phyloP scores from a whole-genome alignment of 2,329 filamentous ascomycete genomes.

The Talaromyces sp. region DNA sequence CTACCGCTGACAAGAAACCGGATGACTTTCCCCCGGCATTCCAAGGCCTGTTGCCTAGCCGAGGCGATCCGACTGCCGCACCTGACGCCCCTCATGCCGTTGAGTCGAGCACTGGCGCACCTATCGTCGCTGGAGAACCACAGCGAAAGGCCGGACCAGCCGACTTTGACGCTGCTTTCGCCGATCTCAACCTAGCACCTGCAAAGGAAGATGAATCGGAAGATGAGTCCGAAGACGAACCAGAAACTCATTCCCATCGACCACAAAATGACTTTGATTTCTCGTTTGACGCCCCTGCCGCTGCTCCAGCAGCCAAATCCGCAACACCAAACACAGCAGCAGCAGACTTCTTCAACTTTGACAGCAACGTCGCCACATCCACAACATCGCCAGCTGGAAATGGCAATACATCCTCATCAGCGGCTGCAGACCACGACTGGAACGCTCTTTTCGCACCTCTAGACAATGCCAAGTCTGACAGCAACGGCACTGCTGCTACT shows the following conservation, averaged over 20 bases:
- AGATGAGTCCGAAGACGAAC: conserved; percentile 59
- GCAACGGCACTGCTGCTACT: conserved; percentile 11
- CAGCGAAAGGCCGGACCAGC: conserved; percentile 37
- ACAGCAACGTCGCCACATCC: conserved; percentile 31
- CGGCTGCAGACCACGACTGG: conserved; percentile 70
- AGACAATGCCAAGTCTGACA: conserved; percentile 44
- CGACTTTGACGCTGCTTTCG: conserved; percentile 50
- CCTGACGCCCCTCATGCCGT: conserved; percentile 43
- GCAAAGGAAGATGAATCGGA: conserved; percentile 46
- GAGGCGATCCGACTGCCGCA: conserved; percentile 40
- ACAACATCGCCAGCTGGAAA: conserved; percentile 44
- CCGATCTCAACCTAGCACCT: conserved; percentile 45
- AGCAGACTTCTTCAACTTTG: conserved; percentile 43
- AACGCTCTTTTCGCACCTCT: conserved; percentile 87
- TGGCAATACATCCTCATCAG: conserved; percentile 40
- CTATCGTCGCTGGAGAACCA: conserved; percentile 38
- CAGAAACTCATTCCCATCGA: conserved; percentile 30
- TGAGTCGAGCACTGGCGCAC: conserved; percentile 37
- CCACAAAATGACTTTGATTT: conserved; percentile 46
- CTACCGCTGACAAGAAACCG: conserved; percentile 26
- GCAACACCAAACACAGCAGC: conserved; percentile 26
- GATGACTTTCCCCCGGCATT: conserved; percentile 39
- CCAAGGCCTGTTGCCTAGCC: conserved; percentile 41
- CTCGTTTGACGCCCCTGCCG: conserved; percentile 44
- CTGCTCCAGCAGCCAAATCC: conserved; percentile 21